phyloP scores from a whole-genome alignment of 208 protist genomes.

The Trypanosoma brucei region DNA sequence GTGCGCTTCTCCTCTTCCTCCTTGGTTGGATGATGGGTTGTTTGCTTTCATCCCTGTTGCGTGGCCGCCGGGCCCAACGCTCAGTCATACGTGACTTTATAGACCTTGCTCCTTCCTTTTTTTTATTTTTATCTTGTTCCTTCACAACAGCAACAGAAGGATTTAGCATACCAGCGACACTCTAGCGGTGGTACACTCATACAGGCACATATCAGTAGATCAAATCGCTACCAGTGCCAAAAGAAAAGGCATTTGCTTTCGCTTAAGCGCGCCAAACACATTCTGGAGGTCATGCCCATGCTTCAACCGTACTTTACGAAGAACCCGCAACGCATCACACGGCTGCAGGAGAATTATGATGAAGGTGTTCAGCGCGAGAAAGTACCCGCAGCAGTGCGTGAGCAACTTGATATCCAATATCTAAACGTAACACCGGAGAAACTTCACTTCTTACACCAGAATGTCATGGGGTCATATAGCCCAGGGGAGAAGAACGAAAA shows the following conservation, averaged over 20 bases:
- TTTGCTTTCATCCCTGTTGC: no score
- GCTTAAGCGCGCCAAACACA: neutral
- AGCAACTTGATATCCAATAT: slow-evolving; percentile 43
- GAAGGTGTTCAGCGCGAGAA: slow-evolving; percentile 61
- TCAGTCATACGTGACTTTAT: no score
- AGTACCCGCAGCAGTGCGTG: slow-evolving; percentile 39
- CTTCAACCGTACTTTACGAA: slow-evolving; percentile 62
- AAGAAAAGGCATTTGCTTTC: neutral
- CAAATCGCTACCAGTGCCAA: neutral
- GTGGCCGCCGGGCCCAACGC: no score
- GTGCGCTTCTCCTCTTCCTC: no score
- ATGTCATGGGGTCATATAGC: slow-evolving; percentile 64
- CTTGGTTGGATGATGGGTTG: no score
- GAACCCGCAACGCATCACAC: slow-evolving; percentile 45
- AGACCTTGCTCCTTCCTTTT: no score
- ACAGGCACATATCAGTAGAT: no score
- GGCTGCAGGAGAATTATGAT: slow-evolving; percentile 78
- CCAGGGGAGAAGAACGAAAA: slow-evolving; percentile 53
- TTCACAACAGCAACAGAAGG: no score
- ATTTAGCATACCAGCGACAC: no score
- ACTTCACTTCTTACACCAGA: slow-evolving; percentile 73
- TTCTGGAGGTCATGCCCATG: slow-evolving; percentile 35
- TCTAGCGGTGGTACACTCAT: no score
- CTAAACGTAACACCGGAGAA: slow-evolving; percentile 52
- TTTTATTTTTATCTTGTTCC: no score